A percentile compares a stretch with the other conserved stretches of the same genome.
These are phyloP conservation scores for Tetratostichococcus sp. DNA, from an alignment of 139 green algal genomes.

Conservation along the genomic window DNA sequence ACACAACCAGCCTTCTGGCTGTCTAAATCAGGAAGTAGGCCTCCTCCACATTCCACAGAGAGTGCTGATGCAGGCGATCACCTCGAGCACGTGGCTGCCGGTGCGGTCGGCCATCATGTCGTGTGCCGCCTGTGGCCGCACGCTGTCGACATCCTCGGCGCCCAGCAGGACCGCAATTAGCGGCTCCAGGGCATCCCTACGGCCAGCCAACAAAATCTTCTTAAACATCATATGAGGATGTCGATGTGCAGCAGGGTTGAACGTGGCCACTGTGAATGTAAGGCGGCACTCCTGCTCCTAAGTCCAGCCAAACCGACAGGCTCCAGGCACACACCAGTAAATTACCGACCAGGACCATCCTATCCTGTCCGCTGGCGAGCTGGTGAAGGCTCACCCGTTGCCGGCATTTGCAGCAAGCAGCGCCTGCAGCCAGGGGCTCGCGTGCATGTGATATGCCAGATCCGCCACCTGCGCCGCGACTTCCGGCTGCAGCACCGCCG, in stretches of 20 bases:
- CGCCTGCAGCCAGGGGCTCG: constrained; percentile 60
- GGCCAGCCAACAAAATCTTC: no score
- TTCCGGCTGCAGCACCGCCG: constrained; percentile 31
- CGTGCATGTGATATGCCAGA: constrained; percentile 46
- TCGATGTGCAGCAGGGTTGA: no score
- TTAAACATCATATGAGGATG: no score
- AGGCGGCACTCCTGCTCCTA: no score
- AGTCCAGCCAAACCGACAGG: no score
- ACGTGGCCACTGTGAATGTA: no score
- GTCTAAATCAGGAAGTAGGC: no score
- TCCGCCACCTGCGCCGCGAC: constrained; percentile 29
- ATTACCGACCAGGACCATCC: no score
- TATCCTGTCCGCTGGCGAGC: no score
- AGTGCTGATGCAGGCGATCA: constrained; percentile 8
- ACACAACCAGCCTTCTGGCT: no score
- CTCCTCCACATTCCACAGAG: no score
- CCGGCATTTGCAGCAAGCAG: constrained; percentile 38
- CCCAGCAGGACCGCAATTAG: constrained; percentile 54
- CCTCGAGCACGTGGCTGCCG: constrained; percentile 60
- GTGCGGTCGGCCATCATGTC: constrained; percentile 43
- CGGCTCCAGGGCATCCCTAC: constrained; percentile 21
- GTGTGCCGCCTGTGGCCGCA: constrained; percentile 25
- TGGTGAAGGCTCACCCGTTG: constrained; percentile 13
- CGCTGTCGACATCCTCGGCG: constrained; percentile 28
- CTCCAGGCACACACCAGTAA: no score